Conservation (phyloP, 2,329 filamentous ascomycete genomes). For the Lasiodiplodia citricola region DNA sequence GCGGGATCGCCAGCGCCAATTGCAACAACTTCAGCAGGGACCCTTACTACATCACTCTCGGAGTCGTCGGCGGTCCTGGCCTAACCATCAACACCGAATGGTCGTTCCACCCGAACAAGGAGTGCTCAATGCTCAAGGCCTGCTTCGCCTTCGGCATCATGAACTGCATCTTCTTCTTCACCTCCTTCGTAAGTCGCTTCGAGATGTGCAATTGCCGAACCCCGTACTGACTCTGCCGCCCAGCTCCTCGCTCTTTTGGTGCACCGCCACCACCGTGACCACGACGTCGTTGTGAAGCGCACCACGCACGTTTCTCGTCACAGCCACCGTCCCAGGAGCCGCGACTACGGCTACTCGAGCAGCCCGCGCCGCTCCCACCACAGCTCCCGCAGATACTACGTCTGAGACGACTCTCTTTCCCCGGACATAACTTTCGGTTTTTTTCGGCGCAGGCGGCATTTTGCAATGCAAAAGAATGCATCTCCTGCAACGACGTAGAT, state of each 20-base stretch:
- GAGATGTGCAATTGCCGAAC: not conserved
- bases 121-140: conserved; percentile 91
- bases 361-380: conserved; percentile 46
- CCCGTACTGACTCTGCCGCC: conserved; percentile 32
- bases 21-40: conserved; percentile 66
- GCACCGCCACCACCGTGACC: conserved; percentile 52
- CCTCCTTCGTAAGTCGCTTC: conserved; percentile 65
- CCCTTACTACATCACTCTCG: conserved; percentile 64
- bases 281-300: conserved; percentile 59
- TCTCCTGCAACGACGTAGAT: conserved; percentile 4
- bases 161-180: conserved; percentile 79
- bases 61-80: conserved; percentile 64
- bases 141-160: conserved; percentile 90
- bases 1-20: conserved; percentile 64
- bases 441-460: conserved; percentile 9
- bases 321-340: conserved; percentile 31
- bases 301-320: conserved; percentile 54
- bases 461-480: conserved; percentile 6
- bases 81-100: conserved; percentile 52
- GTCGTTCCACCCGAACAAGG: conserved; percentile 68
- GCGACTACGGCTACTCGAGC: conserved; percentile 33
- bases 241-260: conserved; percentile 66
- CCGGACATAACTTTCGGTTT: not conserved
- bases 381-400: conserved; percentile 43
- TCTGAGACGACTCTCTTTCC: conserved; percentile 25